phyloP scores from a whole-genome alignment of 495 filamentous ascomycete species.

The Neurospora sp. region DNA sequence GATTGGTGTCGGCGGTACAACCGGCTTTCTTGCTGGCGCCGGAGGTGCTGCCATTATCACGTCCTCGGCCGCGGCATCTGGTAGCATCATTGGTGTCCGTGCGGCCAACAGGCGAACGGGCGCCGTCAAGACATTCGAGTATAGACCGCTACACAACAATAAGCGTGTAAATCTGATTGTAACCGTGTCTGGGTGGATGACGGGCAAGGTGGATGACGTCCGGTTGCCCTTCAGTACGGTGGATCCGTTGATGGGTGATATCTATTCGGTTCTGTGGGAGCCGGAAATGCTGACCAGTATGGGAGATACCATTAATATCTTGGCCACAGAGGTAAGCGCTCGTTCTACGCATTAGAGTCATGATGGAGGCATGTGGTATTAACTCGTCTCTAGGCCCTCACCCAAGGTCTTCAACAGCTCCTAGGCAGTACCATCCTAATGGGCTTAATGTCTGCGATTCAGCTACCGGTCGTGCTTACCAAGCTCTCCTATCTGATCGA shows the following conservation, averaged over 20 bases:
- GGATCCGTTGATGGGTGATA: conserved; percentile 94
- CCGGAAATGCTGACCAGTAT: conserved; percentile 95
- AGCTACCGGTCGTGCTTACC: conserved; percentile 81
- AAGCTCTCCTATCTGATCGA: conserved; percentile 97
- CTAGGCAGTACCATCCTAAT: conserved; percentile 84
- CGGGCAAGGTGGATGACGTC: conserved; percentile 92
- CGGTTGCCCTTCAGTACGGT: conserved; percentile 91
- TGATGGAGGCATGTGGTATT: conserved; percentile 5
- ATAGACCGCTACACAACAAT: conserved; percentile 92
- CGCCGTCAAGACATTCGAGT: conserved; percentile 92
- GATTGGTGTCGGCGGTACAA: conserved; percentile 84
- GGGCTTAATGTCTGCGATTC: conserved; percentile 85
- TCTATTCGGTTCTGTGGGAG: conserved; percentile 97
- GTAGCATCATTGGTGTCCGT: conserved; percentile 71
- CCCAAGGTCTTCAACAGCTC: conserved; percentile 91
- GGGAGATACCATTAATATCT: conserved; percentile 96
- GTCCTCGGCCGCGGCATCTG: conserved; percentile 76
- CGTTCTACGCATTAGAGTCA: neutral
- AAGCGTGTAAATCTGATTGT: conserved; percentile 95
- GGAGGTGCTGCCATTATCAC: conserved; percentile 93
- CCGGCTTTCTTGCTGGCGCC: conserved; percentile 79
- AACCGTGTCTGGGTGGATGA: conserved; percentile 97
- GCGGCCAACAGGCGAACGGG: conserved; percentile 82
- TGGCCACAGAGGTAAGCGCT: conserved; percentile 83
- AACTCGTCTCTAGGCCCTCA: conserved; percentile 57